Evolutionary conservation across 768 basidiomycete genomes (phyloP).

Genomic region (Psilocybe sp.): DNA sequence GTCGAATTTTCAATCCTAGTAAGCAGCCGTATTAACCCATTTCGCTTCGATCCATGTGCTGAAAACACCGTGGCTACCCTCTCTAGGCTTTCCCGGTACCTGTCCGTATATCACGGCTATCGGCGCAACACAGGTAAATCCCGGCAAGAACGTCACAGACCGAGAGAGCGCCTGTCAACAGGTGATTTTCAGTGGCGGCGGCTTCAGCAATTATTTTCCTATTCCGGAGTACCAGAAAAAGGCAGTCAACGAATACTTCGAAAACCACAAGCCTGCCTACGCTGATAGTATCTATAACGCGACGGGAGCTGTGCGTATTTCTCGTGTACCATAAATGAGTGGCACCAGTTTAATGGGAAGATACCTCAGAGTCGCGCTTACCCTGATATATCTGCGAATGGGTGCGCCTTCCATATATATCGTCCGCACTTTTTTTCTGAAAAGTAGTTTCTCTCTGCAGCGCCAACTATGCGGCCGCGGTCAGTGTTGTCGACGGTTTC

Average conservation of each 20-base stretch:
- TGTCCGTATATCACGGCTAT: constrained; percentile 45
- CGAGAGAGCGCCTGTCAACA: constrained; percentile 36
- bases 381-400: constrained; percentile 47
- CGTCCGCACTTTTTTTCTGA: background rate
- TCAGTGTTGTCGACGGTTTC: constrained; percentile 13
- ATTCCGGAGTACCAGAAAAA: constrained; percentile 35
- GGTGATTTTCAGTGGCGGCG: constrained; percentile 34
- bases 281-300: constrained; percentile 25
- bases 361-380: constrained; percentile 35
- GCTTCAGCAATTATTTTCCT: constrained; percentile 40
- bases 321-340: background rate
- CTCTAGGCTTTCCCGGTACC: constrained; percentile 33
- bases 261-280: constrained; percentile 22
- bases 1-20: constrained; percentile 36
- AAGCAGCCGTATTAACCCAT: background rate
- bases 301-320: constrained; percentile 25
- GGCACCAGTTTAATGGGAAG: too few relatives aligned
- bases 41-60: constrained; percentile 5
- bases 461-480: constrained; percentile 42
- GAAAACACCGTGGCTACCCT: background rate
- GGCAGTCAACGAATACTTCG: constrained; percentile 34
- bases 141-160: constrained; percentile 23
- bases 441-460: constrained; percentile 14
- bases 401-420: constrained; percentile 16
- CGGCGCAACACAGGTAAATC: constrained; percentile 43